Base-by-base conservation (phyloP, 495 filamentous ascomycete genomes). In the Ramalina peruviana region DNA sequence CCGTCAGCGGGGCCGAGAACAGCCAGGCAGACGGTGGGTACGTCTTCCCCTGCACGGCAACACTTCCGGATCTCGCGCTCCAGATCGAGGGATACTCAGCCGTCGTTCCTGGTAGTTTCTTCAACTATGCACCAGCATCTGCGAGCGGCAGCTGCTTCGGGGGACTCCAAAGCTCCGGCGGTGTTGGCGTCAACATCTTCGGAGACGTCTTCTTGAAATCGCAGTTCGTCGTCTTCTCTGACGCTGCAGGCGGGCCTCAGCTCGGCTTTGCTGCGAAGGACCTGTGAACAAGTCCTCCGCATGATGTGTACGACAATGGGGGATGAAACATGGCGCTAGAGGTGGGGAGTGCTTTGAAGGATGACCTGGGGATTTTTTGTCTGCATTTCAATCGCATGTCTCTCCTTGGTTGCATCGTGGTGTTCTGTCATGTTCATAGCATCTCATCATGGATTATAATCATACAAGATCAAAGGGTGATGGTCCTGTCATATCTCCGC, bases 121-220 rank as follows among this genome's bases (percentile, higher is more conserved):
- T 85, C 46, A 78, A 72, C 60, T 80, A 77, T 56, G 70, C 67
- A 0, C 63, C 67, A 23, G 59, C 62, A 3, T 64, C 62, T 40
- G 45, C 2, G n/a, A 63, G 53, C 11, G 60, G 53, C 5, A 55
- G 52, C 10, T 86, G 82, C 64, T 79, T 70, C 58, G 82, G 82
- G 40, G 75, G 76, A 16, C 69, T 86, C 43, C 81, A 85, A 67
- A 63, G 61, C 49, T 74, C 79, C 62, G 60, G 62, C 12, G 78
- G 76, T 38, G 66, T 85, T 21, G 75, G 71, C 16, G 74, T 84
- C 60, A 72, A 69, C 51, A 86, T 92, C 60, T 80, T 82, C 48
- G 84, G 85, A 20, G 85, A 88, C 50, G 72, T 87, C 36, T 85
- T 84, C 54, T 72, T 90, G 53, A 88, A 88, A 73, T 73, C 74